Percentiles rank a stretch among this genome's conserved stretches.
phyloP scores from a whole-genome alignment of 179 eudicot species.

The Vitellaria paradoxa region DNA sequence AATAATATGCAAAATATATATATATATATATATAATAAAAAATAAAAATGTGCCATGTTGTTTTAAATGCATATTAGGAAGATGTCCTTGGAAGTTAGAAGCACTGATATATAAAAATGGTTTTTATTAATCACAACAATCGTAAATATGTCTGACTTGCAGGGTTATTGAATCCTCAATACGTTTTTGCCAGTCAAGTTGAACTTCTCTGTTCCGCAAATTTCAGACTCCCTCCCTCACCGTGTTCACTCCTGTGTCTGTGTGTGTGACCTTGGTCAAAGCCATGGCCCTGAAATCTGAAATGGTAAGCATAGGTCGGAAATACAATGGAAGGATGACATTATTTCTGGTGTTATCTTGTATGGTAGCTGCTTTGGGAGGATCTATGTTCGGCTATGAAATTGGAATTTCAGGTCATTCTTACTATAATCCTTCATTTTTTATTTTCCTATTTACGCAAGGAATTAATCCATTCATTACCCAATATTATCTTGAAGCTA shows the following conservation, averaged over 20 bases:
- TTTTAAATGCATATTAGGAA: too few relatives aligned
- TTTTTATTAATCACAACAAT: too few relatives aligned
- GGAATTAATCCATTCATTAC: not conserved
- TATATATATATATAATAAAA: too few relatives aligned
- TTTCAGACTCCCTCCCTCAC: not conserved
- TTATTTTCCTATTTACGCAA: not conserved
- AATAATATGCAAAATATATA: too few relatives aligned
- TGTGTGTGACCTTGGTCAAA: not conserved
- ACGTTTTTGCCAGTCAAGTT: not conserved
- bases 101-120: too few relatives aligned
- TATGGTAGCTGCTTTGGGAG: constrained; percentile 25
- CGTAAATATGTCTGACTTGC: too few relatives aligned
- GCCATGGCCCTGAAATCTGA: constrained; percentile 20
- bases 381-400: constrained; percentile 22
- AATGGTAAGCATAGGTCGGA: not conserved
- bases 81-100: too few relatives aligned
- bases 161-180: too few relatives aligned
- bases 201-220: not conserved
- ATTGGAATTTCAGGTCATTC: constrained; percentile 24
- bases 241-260: not conserved
- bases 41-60: too few relatives aligned
- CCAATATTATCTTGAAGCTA: not conserved
- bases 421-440: constrained; percentile 1
- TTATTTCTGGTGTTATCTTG: constrained; percentile 21
- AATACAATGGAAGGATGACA: constrained; percentile 22